A percentile compares a stretch with the other conserved stretches of the same genome.
These are phyloP conservation scores for Ogataea philodendri DNA, from an alignment of 805 yeast species.

Conservation along the genomic window DNA sequence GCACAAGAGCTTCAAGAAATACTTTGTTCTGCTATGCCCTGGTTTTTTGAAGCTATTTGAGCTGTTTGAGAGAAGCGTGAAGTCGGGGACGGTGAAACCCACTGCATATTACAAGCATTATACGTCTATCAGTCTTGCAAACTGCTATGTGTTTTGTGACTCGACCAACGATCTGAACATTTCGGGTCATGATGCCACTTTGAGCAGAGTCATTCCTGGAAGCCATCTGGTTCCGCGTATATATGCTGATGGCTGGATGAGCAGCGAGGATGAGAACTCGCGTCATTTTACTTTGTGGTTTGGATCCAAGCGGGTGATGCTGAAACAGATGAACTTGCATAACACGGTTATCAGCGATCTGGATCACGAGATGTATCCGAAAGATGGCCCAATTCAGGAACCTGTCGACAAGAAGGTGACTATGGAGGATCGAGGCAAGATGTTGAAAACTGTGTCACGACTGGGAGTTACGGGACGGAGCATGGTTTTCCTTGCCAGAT, in stretches of 20 bases:
- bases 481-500: conserved; percentile 75
- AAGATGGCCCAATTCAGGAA: conserved; percentile 8
- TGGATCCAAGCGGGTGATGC: conserved; percentile 56
- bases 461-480: conserved; percentile 67
- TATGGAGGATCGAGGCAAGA: conserved; percentile 25
- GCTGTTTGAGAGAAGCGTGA: conserved; percentile 44
- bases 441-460: conserved; percentile 45
- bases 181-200: conserved; percentile 36
- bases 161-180: conserved; percentile 56
- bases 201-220: conserved; percentile 52
- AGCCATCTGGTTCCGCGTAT: conserved; percentile 63
- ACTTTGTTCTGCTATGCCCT: conserved; percentile 64
- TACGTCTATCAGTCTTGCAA: conserved; percentile 58
- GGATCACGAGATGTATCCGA: conserved; percentile 7
- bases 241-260: conserved; percentile 80
- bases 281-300: conserved; percentile 86
- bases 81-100: conserved; percentile 44
- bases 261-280: conserved; percentile 71
- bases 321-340: conserved; percentile 22
- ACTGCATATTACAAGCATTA: conserved; percentile 49
- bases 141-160: conserved; percentile 78
- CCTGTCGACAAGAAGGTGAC: conserved; percentile 7
- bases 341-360: conserved; percentile 6
- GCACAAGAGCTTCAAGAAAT: conserved; percentile 62
- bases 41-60: conserved; percentile 63